These are phyloP conservation scores for Cystofilobasidium capitatum DNA, from an alignment of 768 basidiomycete species.

Conservation along the genomic window DNA sequence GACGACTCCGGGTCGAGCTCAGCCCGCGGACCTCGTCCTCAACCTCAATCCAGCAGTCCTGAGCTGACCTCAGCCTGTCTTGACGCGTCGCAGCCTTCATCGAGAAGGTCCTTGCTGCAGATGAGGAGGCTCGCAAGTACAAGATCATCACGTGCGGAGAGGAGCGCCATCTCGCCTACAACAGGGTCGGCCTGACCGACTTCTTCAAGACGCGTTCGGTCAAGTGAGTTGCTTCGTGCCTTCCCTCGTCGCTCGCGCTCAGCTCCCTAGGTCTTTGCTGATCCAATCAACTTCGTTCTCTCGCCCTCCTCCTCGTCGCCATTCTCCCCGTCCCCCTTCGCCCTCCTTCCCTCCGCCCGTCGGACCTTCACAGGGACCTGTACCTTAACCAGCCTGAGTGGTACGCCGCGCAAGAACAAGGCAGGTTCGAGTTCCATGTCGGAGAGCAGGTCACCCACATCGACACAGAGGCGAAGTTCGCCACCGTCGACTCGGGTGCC, in stretches of 20 bases:
- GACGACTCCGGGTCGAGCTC: too few species aligned
- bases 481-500: constrained; percentile 46
- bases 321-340: constrained; percentile 48
- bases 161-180: constrained; percentile 39
- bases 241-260: constrained; percentile 2
- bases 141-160: constrained; percentile 56
- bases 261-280: constrained; percentile 51
- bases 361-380: background rate
- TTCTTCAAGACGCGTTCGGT: constrained; percentile 19
- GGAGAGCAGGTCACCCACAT: constrained; percentile 35
- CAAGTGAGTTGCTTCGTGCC: background rate
- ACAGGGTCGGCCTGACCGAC: constrained; percentile 28
- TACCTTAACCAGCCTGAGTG: constrained; percentile 43
- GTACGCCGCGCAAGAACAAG: constrained; percentile 53
- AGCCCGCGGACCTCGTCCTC: too few species aligned
- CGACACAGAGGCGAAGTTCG: constrained; percentile 39
- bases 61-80: background rate
- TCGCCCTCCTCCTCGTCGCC: too few species aligned
- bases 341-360: constrained; percentile 34
- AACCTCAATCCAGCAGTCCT: background rate
- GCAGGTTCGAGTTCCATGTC: constrained; percentile 45
- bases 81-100: constrained; percentile 49
- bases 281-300: too few species aligned
- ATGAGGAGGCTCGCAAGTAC: constrained; percentile 49
- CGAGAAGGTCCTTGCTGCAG: constrained; percentile 50